phyloP scores from a whole-genome alignment of 441 rosid species.

The Aleurites moluccanus region DNA sequence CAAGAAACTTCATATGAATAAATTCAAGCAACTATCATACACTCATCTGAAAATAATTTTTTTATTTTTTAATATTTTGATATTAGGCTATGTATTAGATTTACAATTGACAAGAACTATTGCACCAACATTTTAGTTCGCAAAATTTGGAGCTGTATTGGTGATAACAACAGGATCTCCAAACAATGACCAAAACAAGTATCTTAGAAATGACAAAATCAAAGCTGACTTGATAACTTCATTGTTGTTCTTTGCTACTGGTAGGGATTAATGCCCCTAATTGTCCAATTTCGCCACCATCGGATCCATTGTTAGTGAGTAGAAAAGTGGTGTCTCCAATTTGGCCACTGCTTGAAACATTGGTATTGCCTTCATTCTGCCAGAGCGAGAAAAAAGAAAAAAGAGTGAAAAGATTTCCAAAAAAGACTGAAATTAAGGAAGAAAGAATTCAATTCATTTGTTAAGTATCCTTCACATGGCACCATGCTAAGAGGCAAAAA shows the following conservation, averaged over 20 bases:
- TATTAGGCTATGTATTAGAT: background rate
- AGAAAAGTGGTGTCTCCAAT: slow-evolving; percentile 12
- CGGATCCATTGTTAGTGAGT: slow-evolving; percentile 9
- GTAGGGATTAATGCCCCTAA: slow-evolving; percentile 5
- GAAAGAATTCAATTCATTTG: background rate
- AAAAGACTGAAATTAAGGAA: background rate
- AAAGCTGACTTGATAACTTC: background rate
- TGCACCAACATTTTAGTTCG: background rate
- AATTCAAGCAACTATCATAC: background rate
- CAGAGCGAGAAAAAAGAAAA: background rate
- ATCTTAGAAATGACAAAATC: background rate
- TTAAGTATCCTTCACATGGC: background rate
- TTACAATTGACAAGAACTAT: background rate
- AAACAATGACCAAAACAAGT: background rate
- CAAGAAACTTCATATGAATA: background rate
- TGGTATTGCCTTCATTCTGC: slow-evolving; percentile 27
- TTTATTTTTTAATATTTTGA: background rate
- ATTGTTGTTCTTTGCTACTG: background rate
- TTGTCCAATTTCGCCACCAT: slow-evolving; percentile 7
- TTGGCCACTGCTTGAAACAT: slow-evolving; percentile 15
- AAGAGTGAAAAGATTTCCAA: background rate
- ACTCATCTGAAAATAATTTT: background rate
- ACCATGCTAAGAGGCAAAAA: background rate
- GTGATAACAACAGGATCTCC: background rate
- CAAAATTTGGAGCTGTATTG: background rate